Conservation (phyloP, 2,329 filamentous ascomycete species). For the Aspergillus ochraceus region DNA sequence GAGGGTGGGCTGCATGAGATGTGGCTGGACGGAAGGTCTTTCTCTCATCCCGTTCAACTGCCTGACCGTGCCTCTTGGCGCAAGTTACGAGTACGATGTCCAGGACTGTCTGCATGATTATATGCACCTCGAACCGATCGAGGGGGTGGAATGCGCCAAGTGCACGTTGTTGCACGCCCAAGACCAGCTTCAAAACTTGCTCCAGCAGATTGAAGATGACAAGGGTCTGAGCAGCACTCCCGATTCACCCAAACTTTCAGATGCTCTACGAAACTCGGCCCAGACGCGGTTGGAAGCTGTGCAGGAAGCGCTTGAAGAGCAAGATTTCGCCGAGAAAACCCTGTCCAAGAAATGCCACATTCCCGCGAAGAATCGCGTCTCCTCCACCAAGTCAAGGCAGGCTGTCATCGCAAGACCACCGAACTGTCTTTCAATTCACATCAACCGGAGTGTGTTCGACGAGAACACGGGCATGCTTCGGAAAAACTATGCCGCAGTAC, state of each 20-base stretch:
- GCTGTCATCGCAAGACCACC: slow-evolving; percentile 81
- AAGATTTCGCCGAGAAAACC: slow-evolving; percentile 74
- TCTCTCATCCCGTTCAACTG: slow-evolving; percentile 94
- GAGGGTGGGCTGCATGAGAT: slow-evolving; percentile 80
- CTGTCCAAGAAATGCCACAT: slow-evolving; percentile 66
- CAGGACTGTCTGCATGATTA: slow-evolving; percentile 81
- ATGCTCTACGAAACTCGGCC: slow-evolving; percentile 44
- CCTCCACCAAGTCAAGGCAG: slow-evolving; percentile 84
- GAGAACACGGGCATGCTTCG: slow-evolving; percentile 74
- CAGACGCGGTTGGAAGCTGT: slow-evolving; percentile 63
- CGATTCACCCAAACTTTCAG: slow-evolving; percentile 28
- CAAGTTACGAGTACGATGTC: slow-evolving; percentile 66
- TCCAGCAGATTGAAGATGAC: slow-evolving; percentile 43
- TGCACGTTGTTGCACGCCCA: slow-evolving; percentile 72
- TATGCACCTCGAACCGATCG: slow-evolving; percentile 79
- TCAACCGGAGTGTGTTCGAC: slow-evolving; percentile 91
- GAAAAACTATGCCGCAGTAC: slow-evolving; percentile 80
- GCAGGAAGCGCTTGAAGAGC: slow-evolving; percentile 70
- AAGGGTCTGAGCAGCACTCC: slow-evolving; percentile 20
- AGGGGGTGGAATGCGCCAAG: slow-evolving; percentile 86
- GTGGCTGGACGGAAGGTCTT: slow-evolving; percentile 83
- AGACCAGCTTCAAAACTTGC: slow-evolving; percentile 51
- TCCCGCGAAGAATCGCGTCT: slow-evolving; percentile 65
- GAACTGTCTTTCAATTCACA: slow-evolving; percentile 76
- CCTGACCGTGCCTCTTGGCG: slow-evolving; percentile 78